Evolutionary conservation across 306 rosid species (phyloP), one percentile per base, ranked within the genome.

Genomic region (Gastrolobium villosum): DNA sequence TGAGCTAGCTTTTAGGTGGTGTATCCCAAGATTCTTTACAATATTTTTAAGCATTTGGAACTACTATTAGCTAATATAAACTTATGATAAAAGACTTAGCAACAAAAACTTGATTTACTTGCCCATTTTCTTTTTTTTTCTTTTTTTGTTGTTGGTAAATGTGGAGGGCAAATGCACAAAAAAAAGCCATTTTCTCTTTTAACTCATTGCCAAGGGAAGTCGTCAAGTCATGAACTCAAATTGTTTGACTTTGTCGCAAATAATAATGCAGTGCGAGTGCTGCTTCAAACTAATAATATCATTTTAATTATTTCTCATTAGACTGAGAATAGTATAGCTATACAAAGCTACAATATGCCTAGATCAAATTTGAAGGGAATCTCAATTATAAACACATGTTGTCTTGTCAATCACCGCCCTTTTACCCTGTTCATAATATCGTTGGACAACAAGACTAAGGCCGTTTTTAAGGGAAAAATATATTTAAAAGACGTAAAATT

Each of bases 341-440:
- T 20, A 2, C 8, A 2, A 20, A 53, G 14, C 35, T 14, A 35
- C 31, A 35, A 3, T 11, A 34, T 13, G 41, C 26, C 1, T 20
- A 20, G 26, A 20, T 20, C 26, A 20, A 20, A 20, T 20, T 20
- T 20, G 5, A 32, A 40, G 48, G 43, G 56, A 61, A 60, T 9
- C 35, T 55, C 20, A 59, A 37, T 60, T 49, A 32, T 9, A 65
- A 32, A 63, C 11, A 40, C 15, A 36, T 13, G 14, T 40, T 26
- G 35, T 60, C 71, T 43, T 36, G 14, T 77, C 64, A 46, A 35
- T 14, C 82, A 70, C 82, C 71, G 82, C 44, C 77, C 72, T 48
- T 60, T 9, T 52, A 40, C 81, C 56, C 8, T 26, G 45, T 34
- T n/a, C 13, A 36, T 49, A 31, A 20, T 1, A 20, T 20, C 26